A percentile compares a stretch with the other conserved stretches of the same genome.
Evolutionary conservation across 352 stramenopile genomes (phyloP).

Genomic region (Pythium sukuiense): DNA sequence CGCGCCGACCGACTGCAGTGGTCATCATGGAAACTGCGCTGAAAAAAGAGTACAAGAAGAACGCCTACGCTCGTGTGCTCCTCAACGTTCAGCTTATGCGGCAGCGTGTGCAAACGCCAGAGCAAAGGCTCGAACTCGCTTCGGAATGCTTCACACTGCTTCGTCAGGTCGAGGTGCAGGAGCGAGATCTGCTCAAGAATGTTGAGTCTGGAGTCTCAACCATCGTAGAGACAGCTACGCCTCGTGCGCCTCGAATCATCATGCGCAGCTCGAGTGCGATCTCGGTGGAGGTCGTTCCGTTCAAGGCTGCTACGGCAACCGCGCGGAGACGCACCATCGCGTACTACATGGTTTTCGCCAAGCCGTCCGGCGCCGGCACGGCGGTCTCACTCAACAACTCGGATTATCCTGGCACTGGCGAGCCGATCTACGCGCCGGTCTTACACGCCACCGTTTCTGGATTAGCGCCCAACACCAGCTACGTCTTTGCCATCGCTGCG

Average conservation of each 20-base stretch:
- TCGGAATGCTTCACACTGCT: conserved; percentile 50
- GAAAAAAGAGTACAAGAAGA: conserved; percentile 48
- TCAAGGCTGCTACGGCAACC: conserved; percentile 28
- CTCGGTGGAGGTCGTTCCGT: conserved; percentile 46
- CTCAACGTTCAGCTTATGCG: conserved; percentile 47
- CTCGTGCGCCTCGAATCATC: conserved; percentile 49
- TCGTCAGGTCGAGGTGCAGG: conserved; percentile 37
- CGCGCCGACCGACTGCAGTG: conserved; percentile 11
- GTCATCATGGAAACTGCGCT: conserved; percentile 34
- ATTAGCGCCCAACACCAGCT: conserved; percentile 67
- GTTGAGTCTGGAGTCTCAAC: not conserved
- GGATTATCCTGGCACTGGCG: conserved; percentile 57
- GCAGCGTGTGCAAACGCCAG: conserved; percentile 12
- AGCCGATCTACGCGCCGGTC: conserved; percentile 36
- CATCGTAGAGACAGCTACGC: conserved; percentile 18
- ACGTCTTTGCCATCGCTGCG: conserved; percentile 81
- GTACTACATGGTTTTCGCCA: conserved; percentile 84
- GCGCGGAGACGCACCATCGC: conserved; percentile 36
- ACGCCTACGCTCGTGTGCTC: conserved; percentile 46
- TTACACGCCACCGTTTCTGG: conserved; percentile 45
- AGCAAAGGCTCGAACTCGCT: conserved; percentile 26
- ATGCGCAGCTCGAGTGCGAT: conserved; percentile 54
- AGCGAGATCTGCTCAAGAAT: conserved; percentile 38
- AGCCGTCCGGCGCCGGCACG: conserved; percentile 64
- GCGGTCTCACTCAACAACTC: conserved; percentile 79